Conservation (phyloP, 805 yeast species). For the Phaffomyces thermotolerans region DNA sequence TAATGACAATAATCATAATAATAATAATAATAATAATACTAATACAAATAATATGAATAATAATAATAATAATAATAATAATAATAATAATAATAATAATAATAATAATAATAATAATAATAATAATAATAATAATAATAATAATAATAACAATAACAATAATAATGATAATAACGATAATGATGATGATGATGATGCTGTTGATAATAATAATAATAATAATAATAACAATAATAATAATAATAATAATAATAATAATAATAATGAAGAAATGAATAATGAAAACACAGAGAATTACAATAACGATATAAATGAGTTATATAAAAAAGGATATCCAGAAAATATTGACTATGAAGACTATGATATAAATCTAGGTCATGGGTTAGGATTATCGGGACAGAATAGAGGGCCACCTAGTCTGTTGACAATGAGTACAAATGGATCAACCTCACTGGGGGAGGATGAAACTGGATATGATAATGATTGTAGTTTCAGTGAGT, state of each 20-base stretch:
- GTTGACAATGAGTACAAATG: constrained; percentile 16
- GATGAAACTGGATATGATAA: neutral
- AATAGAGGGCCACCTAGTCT: constrained; percentile 23
- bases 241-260: neutral
- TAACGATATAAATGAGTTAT: neutral
- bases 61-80: neutral
- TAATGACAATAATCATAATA: too few species aligned
- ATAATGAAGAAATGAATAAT: neutral
- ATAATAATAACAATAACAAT: neutral
- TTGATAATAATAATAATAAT: neutral
- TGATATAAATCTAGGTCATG: constrained; percentile 21
- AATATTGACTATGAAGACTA: constrained; percentile 7
- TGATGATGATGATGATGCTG: neutral
- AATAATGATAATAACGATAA: neutral
- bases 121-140: too few species aligned
- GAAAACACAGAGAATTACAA: neutral
- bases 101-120: neutral
- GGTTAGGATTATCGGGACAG: constrained; percentile 15
- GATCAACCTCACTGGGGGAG: constrained; percentile 1
- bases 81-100: neutral
- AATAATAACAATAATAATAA: neutral
- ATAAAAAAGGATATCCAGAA: neutral
- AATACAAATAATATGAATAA: neutral
- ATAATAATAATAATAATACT: neutral
- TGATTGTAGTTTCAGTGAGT: constrained; percentile 11